Evolutionary conservation across 257 asterid genomes (phyloP), one percentile per base, ranked within the genome.

Genomic region (Ocimum tenuiflorum): DNA sequence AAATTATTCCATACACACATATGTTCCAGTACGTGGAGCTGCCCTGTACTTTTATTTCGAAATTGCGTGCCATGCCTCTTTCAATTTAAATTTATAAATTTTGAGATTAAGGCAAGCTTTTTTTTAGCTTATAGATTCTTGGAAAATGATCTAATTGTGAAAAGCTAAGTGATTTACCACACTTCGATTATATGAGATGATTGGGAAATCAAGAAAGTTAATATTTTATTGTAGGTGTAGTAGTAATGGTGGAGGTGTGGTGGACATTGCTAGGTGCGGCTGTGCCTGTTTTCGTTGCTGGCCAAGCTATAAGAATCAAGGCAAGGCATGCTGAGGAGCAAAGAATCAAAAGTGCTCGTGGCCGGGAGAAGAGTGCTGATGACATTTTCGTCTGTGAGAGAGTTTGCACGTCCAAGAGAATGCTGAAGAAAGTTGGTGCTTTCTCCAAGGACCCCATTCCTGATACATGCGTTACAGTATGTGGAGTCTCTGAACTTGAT

Each of bases 401-500:
- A 48, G 99, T 94, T 42, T 94, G 99, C 65, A 90, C 96, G 7
- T 90, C 97, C 0, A 90, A 94, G 69, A 86, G 99, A 64, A 94
- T 94, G 97, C 79, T 88, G 72, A 94, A 94, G 79, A 94, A 88
- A 79, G 96, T 94, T 0, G 97, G 99, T 7, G 78, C 95, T 2
- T 90, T 94, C 78, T 90, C 99, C 38, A 94, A 94, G 68, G 99
- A 94, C 67, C 97, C 99, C 11, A 85, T 85, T 72, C 94, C 94
- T 0, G 96, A 86, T 58, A 90, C 99, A 0, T 94, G 99, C 31
- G 95, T 85, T 1, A 94, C 96, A 0, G 99, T 94, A 2, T 90
- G 99, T 48, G 97, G 99, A 35, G 99, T 90, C 46, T 90, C 99
- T 3, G 97, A 94, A 69, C 85, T 90, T 0, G 99, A 94, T 74